Evolutionary conservation across 306 rosid genomes (phyloP).

Genomic region (Glycine tomentella): DNA sequence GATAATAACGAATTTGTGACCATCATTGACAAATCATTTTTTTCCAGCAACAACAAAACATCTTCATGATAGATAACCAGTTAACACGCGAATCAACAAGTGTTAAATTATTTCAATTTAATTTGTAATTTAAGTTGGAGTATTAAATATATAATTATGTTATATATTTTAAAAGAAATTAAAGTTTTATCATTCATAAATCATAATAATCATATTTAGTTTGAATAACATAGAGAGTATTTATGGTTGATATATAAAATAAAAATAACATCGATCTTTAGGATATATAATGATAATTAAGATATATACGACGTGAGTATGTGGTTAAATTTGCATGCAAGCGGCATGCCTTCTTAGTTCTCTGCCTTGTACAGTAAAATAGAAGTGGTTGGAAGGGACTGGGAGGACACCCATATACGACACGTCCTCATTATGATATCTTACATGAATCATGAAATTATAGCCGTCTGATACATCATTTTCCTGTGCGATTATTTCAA

Average conservation of each 20-base stretch:
- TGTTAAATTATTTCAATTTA: too few species aligned
- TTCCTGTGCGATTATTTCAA: conserved; percentile 42
- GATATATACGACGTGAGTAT: not conserved
- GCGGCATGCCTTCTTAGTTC: not conserved
- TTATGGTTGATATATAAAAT: too few species aligned
- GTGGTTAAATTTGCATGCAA: not conserved
- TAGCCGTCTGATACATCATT: conserved; percentile 48
- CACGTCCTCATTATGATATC: conserved; percentile 44
- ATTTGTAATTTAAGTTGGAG: too few species aligned
- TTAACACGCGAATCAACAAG: too few species aligned
- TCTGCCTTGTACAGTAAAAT: not conserved
- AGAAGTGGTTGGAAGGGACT: not conserved
- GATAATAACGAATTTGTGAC: not conserved
- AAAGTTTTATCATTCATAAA: too few species aligned
- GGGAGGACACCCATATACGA: conserved; percentile 31
- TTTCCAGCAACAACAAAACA: not conserved
- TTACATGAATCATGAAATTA: conserved; percentile 32
- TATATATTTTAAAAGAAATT: too few species aligned
- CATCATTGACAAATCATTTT: not conserved
- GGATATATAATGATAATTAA: not conserved
- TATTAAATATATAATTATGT: too few species aligned
- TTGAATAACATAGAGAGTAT: too few species aligned
- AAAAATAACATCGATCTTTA: not conserved
- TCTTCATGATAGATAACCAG: too few species aligned
- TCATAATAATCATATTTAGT: too few species aligned